Percentiles rank a stretch among this genome's conserved stretches.
These are phyloP conservation scores for Aquilaria sinensis DNA, from an alignment of 345 rosid genomes.

Conservation along the genomic window DNA sequence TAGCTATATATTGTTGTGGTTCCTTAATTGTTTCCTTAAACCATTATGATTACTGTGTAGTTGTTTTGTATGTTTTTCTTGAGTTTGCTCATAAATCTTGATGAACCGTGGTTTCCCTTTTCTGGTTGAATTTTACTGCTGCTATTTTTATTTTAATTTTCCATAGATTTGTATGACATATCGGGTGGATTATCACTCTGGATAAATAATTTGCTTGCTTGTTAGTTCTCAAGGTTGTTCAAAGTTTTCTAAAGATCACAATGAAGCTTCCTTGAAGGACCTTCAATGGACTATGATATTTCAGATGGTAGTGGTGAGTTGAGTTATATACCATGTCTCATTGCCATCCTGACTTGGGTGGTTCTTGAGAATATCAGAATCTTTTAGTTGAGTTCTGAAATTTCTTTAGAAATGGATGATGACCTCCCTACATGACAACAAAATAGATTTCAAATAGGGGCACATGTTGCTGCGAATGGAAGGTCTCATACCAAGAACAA, in stretches of 20 bases:
- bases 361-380: neutral
- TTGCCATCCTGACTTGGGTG: neutral
- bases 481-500: constrained; percentile 65
- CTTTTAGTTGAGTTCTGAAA: constrained; percentile 4
- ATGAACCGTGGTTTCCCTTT: neutral
- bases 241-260: neutral
- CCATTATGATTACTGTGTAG: neutral
- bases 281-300: constrained; percentile 48
- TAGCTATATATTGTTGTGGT: too few relatives aligned
- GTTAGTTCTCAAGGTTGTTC: constrained; percentile 10
- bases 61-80: neutral
- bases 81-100: neutral
- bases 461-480: constrained; percentile 66
- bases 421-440: constrained; percentile 94
- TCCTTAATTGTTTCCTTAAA: neutral
- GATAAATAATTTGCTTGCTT: neutral
- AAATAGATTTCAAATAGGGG: constrained; percentile 80
- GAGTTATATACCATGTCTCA: neutral
- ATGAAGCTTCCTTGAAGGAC: constrained; percentile 6
- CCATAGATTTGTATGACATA: too few relatives aligned
- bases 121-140: neutral
- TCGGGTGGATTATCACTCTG: too few relatives aligned
- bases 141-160: neutral
- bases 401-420: constrained; percentile 85
- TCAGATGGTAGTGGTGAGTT: constrained; percentile 72